Percentiles rank a stretch among this genome's conserved stretches.
Evolutionary conservation across 495 filamentous ascomycete species (phyloP).

Genomic region (Hypoxylon perforatum): DNA sequence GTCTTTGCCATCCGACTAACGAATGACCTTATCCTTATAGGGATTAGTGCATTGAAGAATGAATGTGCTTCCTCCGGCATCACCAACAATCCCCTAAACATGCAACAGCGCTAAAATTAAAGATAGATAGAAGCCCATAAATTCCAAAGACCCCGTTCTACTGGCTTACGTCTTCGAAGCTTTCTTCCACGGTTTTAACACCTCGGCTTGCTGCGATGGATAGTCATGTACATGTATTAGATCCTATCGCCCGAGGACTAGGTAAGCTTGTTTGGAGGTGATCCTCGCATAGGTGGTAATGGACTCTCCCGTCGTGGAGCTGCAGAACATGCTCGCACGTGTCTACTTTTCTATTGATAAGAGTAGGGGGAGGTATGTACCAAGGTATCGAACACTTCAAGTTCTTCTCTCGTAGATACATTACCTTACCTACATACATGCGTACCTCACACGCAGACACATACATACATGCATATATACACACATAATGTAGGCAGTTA

Average conservation of each 20-base stretch:
- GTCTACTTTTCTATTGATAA: neutral
- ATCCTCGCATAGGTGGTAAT: too few species aligned
- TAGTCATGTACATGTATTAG: neutral
- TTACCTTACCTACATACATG: constrained; percentile 7
- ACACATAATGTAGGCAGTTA: neutral
- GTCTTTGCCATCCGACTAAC: constrained; percentile 36
- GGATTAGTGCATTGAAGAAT: constrained; percentile 44
- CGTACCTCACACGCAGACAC: neutral
- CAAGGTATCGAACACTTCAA: too few species aligned
- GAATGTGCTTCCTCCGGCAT: constrained; percentile 35
- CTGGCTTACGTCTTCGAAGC: constrained; percentile 6
- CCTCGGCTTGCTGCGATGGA: neutral
- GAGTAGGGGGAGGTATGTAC: too few species aligned
- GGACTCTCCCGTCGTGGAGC: neutral
- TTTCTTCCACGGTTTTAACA: neutral
- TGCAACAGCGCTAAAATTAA: constrained; percentile 34
- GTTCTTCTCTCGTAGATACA: too few species aligned
- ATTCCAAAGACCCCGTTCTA: neutral
- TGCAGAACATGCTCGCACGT: neutral
- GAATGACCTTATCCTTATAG: constrained; percentile 26
- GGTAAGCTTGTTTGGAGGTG: neutral
- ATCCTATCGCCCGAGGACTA: neutral
- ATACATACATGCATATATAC: too few species aligned
- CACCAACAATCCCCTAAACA: constrained; percentile 31
- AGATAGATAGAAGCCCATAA: constrained; percentile 5